Evolutionary conservation across 2,329 filamentous ascomycete genomes (phyloP).

Genomic region (Camillea tinctor): DNA sequence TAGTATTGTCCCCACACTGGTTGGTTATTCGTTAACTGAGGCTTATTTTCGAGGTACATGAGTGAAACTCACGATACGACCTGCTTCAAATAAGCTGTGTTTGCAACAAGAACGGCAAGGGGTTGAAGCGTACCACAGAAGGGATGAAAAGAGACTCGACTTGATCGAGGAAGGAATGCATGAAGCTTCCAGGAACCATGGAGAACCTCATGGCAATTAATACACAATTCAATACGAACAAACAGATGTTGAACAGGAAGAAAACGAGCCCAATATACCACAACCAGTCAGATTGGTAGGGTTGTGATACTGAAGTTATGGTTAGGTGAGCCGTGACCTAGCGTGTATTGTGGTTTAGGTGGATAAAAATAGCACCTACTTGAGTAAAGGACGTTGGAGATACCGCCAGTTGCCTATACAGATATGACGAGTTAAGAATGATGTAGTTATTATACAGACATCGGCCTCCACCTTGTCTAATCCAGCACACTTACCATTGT

Average conservation of each 20-base stretch:
- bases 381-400: slow-evolving; percentile 53
- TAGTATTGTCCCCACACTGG: slow-evolving; percentile 69
- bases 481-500: slow-evolving; percentile 31
- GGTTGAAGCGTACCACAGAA: slow-evolving; percentile 50
- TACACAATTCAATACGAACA: slow-evolving; percentile 62
- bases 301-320: slow-evolving; percentile 37
- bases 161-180: slow-evolving; percentile 70
- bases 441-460: not conserved
- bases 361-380: slow-evolving; percentile 42
- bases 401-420: slow-evolving; percentile 52
- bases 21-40: slow-evolving; percentile 22
- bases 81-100: slow-evolving; percentile 11
- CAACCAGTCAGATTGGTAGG: slow-evolving; percentile 55
- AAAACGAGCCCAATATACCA: slow-evolving; percentile 58
- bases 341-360: not conserved
- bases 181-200: slow-evolving; percentile 68
- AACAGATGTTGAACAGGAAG: slow-evolving; percentile 60
- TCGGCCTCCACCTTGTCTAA: not conserved
- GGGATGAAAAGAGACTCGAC: slow-evolving; percentile 78
- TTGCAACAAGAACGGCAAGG: not conserved
- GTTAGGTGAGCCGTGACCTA: slow-evolving; percentile 6
- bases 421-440: not conserved
- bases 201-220: slow-evolving; percentile 69
- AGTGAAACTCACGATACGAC: slow-evolving; percentile 35
- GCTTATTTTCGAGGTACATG: slow-evolving; percentile 26